Conservation (phyloP, 2,329 filamentous ascomycete species). For the Trichoderma breve region DNA sequence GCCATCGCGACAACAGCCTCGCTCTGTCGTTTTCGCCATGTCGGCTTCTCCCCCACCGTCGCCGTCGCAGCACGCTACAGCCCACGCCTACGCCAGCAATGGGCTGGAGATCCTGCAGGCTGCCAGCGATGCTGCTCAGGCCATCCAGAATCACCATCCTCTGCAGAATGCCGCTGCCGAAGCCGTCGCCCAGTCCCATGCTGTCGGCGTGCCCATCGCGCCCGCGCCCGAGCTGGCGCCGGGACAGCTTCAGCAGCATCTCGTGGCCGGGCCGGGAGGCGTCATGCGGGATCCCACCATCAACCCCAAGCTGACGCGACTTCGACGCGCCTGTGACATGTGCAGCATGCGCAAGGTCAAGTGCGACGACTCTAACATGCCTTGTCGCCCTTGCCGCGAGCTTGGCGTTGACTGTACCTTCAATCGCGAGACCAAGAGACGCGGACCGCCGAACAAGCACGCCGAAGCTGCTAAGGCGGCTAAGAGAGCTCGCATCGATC, state of each 20-base stretch:
- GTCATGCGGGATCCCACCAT: conserved; percentile 41
- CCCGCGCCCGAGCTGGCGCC: conserved; percentile 18
- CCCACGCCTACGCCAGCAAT: conserved; percentile 46
- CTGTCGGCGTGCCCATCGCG: conserved; percentile 13
- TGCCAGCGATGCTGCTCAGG: conserved; percentile 44
- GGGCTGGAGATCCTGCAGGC: conserved; percentile 47
- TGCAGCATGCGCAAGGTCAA: conserved; percentile 63
- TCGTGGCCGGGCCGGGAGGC: conserved; percentile 21
- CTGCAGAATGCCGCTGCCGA: conserved; percentile 41
- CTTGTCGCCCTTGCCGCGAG: conserved; percentile 56
- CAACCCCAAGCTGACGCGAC: conserved; percentile 53
- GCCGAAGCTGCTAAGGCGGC: conserved; percentile 55
- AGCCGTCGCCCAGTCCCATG: conserved; percentile 29
- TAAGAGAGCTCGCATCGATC: conserved; percentile 45
- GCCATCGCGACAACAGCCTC: conserved; percentile 34
- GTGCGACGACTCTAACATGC: conserved; percentile 56
- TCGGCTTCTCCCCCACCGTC: conserved; percentile 29
- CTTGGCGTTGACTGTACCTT: conserved; percentile 59
- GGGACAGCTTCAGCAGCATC: conserved; percentile 21
- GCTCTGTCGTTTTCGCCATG: conserved; percentile 22
- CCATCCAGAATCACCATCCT: conserved; percentile 38
- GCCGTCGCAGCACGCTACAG: conserved; percentile 30
- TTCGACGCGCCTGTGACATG: conserved; percentile 60
- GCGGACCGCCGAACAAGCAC: conserved; percentile 59
- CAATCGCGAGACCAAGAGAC: conserved; percentile 55